Evolutionary conservation across 2,329 filamentous ascomycete genomes (phyloP), one percentile per base, ranked within the genome.

Genomic region (Xylariomycetidae sp.): DNA sequence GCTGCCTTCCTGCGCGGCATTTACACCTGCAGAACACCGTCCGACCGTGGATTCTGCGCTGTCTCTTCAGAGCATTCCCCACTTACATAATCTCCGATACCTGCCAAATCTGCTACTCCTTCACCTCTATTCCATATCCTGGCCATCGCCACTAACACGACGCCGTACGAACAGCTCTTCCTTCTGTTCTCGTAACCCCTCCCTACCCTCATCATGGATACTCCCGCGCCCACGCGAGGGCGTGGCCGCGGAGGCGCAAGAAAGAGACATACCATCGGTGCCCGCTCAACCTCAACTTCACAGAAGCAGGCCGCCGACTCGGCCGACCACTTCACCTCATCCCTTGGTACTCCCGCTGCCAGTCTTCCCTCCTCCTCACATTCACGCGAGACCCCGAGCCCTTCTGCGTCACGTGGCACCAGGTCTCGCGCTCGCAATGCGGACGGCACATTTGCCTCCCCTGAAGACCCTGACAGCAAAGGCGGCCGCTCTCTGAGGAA

Each of bases 401-500:
- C 55, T 10, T 52, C 52, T 18, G 42, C 44, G 19, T 44, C 50
- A 8, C 46, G 48, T 39, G 68, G 63, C 36, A 69, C 63, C 40
- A 61, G 68, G 19, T 63, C 60, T 31, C 62, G 63, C 31, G 64
- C 60, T 34, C 62, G 65, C 47, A 65, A 68, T 29, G 42, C 47
- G n/a, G 57, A 57, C 32, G 47, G 50, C 24, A 49, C 58, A 19
- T 50, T 48, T 27, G 48, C 55, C 35, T 62, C 57, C 10, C 61
- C 64, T n/a, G 67, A 68, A 27, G 69, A 72, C 15, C 58, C 62
- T 23, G 60, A 67, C 42, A 67, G 63, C 38, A 74, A 77, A 52
- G 73, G 74, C 32, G 72, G 74, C 30, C 74, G 76, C 55, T 74
- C 72, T 20, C 63, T 78, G 19, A 65, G 74, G 43, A 74, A 71